Evolutionary conservation across 768 basidiomycete genomes (phyloP).

Genomic region (Phaeotremella fagi): DNA sequence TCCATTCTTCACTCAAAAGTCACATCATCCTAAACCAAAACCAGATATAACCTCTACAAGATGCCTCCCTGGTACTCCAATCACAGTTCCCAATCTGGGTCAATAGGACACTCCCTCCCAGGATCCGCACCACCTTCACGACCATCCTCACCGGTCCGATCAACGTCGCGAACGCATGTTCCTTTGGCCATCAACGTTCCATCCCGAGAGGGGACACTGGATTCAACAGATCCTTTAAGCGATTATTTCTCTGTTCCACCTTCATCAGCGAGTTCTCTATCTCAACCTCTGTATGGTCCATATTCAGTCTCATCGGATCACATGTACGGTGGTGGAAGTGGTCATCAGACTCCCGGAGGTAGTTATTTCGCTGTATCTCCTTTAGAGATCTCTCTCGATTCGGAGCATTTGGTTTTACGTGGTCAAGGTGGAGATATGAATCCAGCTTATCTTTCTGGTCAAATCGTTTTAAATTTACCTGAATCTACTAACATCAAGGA

Average conservation of each 20-base stretch:
- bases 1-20: too few relatives aligned
- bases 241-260: constrained; percentile 11
- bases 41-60: background rate
- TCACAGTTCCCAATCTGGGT: background rate
- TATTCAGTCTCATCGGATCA: constrained; percentile 2
- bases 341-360: constrained; percentile 20
- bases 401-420: constrained; percentile 64
- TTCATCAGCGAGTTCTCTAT: background rate
- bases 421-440: constrained; percentile 79
- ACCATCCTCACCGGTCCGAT: constrained; percentile 15
- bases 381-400: constrained; percentile 71
- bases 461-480: constrained; percentile 69
- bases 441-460: constrained; percentile 72
- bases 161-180: constrained; percentile 13
- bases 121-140: constrained; percentile 18
- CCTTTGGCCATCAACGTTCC: constrained; percentile 4
- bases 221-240: constrained; percentile 9
- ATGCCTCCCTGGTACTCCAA: background rate
- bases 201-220: constrained; percentile 7
- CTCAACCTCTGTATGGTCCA: background rate
- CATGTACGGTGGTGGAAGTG: constrained; percentile 9
- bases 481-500: constrained; percentile 78
- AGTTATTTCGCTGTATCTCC: constrained; percentile 11
- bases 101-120: background rate
- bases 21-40: too few relatives aligned